Evolutionary conservation across 768 basidiomycete species (phyloP).

Genomic region (Kwoniella sp.): DNA sequence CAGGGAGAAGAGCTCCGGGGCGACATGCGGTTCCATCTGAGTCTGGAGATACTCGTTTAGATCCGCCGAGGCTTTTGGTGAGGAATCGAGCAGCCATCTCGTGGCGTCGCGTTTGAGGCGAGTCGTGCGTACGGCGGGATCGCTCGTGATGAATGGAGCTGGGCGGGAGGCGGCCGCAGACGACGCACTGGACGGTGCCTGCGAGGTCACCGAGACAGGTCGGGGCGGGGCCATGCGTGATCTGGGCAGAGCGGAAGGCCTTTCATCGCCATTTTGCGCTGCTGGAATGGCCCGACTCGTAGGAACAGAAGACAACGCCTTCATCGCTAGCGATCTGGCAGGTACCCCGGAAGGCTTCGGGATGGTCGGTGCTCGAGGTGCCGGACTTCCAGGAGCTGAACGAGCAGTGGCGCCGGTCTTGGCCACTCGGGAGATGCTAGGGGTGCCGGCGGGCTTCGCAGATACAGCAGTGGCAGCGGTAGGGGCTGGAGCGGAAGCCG

Average conservation of each 20-base stretch:
- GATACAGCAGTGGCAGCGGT: constrained; percentile 35
- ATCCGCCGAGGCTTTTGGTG: constrained; percentile 71
- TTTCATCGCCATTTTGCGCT: constrained; percentile 39
- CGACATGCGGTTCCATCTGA: constrained; percentile 84
- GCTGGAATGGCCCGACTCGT: constrained; percentile 47
- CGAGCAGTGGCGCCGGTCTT: constrained; percentile 11
- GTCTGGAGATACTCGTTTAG: constrained; percentile 75
- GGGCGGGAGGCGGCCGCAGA: constrained; percentile 11
- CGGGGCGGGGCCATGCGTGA: constrained; percentile 51
- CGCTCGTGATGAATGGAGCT: constrained; percentile 57
- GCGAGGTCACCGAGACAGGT: constrained; percentile 54
- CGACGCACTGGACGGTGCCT: constrained; percentile 52
- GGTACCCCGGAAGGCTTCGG: constrained; percentile 20
- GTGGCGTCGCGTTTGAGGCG: constrained; percentile 66
- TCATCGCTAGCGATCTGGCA: constrained; percentile 39
- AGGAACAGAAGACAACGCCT: constrained; percentile 34
- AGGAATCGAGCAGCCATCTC: constrained; percentile 80
- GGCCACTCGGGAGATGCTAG: constrained; percentile 17
- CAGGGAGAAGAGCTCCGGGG: constrained; percentile 67
- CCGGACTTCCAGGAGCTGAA: constrained; percentile 28
- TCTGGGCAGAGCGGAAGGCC: constrained; percentile 28
- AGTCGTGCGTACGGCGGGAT: constrained; percentile 61
- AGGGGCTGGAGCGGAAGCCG: constrained; percentile 50
- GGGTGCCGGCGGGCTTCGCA: constrained; percentile 12
- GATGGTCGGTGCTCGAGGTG: constrained; percentile 35